Evolutionary conservation across 495 filamentous ascomycete species (phyloP), one percentile per base, ranked within the genome.

Genomic region (Tuber umbilicatum): DNA sequence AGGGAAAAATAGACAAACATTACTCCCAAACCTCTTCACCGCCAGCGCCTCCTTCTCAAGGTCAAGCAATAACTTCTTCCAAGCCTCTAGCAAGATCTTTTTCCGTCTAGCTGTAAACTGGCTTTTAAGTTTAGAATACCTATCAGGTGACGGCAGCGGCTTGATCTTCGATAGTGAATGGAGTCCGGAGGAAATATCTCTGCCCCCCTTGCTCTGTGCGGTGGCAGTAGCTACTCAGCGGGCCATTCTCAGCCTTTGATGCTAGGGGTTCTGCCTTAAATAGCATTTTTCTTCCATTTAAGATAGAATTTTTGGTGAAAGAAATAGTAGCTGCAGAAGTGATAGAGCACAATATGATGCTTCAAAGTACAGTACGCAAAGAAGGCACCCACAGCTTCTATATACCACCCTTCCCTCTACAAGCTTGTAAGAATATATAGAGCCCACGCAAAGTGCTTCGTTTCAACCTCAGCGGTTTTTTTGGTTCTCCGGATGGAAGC

Each of bases 151-250:
- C 6, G 92, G 91, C 55, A 87, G 81, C 6, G 88, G 85, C 31
- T 87, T 83, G 42, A 86, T 85, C 21, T 92, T 91, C 0, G 91
- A 92, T 39, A 97, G 86, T 27, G 91, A 94, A 4, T 90, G 91
- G 73, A 97, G 97, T 9, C 93, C 88, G 74, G 91, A 91, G 0
- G 92, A 93, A 71, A 97, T 97, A 81, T 95, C 90, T 6, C 93
- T 93, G 12, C 55, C 55, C 0, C 35, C n/a, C 35, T 31, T 64
- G 35, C 55, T 4, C 55, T 3, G 27, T 64, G 27, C 17, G 4
- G 55, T 5, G 31, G 55, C 7, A 17, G 55, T 35, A 35, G 55
- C 55, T 1, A 64, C 55, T 14, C 55, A 4, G 9, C 55, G 55
- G 55, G 31, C 4, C 1, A 64, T 3, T 31, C 27, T 27, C 27